Conservation (phyloP, 2,329 filamentous ascomycete genomes). For the Hymenoscyphus fructigenus region DNA sequence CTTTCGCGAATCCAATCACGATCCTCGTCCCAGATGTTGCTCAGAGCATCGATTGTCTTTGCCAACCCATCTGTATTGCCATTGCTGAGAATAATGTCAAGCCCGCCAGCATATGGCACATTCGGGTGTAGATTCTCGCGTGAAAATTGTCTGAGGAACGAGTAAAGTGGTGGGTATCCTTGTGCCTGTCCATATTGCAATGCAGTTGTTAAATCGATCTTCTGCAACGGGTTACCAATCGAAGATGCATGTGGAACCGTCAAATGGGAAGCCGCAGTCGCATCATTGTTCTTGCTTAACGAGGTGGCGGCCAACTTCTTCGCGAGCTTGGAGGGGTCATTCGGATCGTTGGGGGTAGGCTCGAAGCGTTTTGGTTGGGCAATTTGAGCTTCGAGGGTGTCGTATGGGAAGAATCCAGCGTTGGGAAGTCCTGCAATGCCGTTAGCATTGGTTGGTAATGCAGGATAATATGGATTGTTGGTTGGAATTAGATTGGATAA, state of each 20-base stretch:
- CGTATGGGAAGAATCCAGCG: conserved; percentile 80
- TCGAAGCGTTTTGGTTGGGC: conserved; percentile 73
- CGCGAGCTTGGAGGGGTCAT: conserved; percentile 38
- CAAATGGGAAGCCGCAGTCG: conserved; percentile 49
- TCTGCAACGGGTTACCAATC: conserved; percentile 58
- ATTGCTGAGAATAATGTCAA: conserved; percentile 76
- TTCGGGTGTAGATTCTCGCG: conserved; percentile 76
- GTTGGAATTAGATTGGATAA: neutral
- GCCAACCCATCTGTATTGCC: conserved; percentile 83
- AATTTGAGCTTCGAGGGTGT: conserved; percentile 81
- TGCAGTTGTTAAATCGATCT: conserved; percentile 78
- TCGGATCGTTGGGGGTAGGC: conserved; percentile 63
- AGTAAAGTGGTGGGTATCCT: conserved; percentile 76
- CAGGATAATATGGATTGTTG: neutral
- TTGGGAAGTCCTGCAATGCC: conserved; percentile 65
- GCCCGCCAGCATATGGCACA: conserved; percentile 73
- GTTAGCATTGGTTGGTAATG: neutral
- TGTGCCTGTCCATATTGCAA: conserved; percentile 84
- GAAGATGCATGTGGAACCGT: conserved; percentile 68
- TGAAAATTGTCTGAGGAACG: conserved; percentile 77
- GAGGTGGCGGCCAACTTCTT: conserved; percentile 38
- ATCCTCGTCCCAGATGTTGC: conserved; percentile 70
- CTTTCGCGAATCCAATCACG: conserved; percentile 65
- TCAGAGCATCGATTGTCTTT: conserved; percentile 75
- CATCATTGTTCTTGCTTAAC: conserved; percentile 30